phyloP scores from a whole-genome alignment of 345 rosid genomes.

The Rhodamnia argentea region DNA sequence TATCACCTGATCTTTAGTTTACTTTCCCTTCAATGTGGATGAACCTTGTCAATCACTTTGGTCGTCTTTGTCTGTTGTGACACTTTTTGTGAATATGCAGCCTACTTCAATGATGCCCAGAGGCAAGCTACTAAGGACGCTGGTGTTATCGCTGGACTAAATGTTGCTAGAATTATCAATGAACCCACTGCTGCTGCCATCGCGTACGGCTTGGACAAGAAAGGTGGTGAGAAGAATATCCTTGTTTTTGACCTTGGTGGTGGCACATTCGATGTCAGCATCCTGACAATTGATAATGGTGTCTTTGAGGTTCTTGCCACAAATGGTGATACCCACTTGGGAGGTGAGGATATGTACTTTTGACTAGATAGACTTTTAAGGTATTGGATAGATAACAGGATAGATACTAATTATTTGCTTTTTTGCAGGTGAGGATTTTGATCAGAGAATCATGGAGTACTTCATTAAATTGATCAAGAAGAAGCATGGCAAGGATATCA shows the following conservation, averaged over 20 bases:
- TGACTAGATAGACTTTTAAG: not conserved
- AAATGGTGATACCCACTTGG: conserved; percentile 97
- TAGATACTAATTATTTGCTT: not conserved
- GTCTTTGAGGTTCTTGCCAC: conserved; percentile 97
- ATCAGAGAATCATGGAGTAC: conserved; percentile 94
- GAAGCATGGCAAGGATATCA: conserved; percentile 94
- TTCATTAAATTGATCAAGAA: conserved; percentile 95
- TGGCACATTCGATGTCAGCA: conserved; percentile 95
- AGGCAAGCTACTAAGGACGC: conserved; percentile 99
- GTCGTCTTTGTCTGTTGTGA: not conserved
- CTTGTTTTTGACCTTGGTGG: conserved; percentile 99
- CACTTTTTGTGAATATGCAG: conserved; percentile 28
- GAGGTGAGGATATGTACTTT: conserved; percentile 42
- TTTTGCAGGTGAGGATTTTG: conserved; percentile 90
- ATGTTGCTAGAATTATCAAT: conserved; percentile 93
- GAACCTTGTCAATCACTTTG: not conserved
- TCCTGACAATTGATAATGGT: conserved; percentile 91
- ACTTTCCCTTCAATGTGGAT: not conserved
- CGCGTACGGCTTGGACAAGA: conserved; percentile 94
- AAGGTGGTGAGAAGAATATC: conserved; percentile 97
- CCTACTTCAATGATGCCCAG: conserved; percentile 97
- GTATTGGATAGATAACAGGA: not conserved
- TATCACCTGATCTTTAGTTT: not conserved
- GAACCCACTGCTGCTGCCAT: conserved; percentile 99
- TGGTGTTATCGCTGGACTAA: conserved; percentile 85